Conservation (phyloP, 2,329 filamentous ascomycete species). For the Mycogone perniciosa region DNA sequence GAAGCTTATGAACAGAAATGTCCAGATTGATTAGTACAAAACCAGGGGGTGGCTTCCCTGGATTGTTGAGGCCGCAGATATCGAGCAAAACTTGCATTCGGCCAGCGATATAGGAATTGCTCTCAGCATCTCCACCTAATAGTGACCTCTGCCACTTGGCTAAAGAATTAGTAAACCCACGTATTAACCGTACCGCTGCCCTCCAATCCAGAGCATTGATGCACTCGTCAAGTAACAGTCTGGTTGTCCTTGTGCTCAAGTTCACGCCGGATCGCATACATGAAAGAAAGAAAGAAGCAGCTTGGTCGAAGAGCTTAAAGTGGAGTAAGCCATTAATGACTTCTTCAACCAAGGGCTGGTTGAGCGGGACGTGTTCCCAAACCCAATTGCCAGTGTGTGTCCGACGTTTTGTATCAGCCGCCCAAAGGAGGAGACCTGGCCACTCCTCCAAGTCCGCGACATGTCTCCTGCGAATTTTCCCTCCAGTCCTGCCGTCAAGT, state of each 20-base stretch:
- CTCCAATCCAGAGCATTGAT: constrained; percentile 36
- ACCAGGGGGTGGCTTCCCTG: not conserved
- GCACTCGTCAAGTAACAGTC: constrained; percentile 36
- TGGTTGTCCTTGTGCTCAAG: constrained; percentile 27
- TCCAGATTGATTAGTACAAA: constrained; percentile 21
- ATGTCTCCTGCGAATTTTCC: constrained; percentile 32
- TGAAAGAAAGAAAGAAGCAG: constrained; percentile 35
- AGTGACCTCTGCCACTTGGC: constrained; percentile 24
- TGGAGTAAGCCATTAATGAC: constrained; percentile 44
- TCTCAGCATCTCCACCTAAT: constrained; percentile 15
- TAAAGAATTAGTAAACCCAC: constrained; percentile 20
- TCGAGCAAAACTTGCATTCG: constrained; percentile 32
- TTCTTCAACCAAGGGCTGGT: constrained; percentile 35
- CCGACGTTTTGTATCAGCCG: constrained; percentile 18
- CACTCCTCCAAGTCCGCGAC: constrained; percentile 25
- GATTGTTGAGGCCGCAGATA: constrained; percentile 25
- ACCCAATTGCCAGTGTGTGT: constrained; percentile 29
- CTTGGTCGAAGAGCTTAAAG: constrained; percentile 39
- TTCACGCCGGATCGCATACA: constrained; percentile 31
- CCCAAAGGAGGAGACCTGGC: constrained; percentile 25
- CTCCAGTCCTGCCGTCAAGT: constrained; percentile 32
- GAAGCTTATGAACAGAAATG: constrained; percentile 19
- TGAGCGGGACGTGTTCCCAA: constrained; percentile 35
- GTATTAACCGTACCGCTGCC: constrained; percentile 26
- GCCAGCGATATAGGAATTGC: constrained; percentile 23